phyloP scores from a whole-genome alignment of 805 yeast genomes.

The Kodamaea nitidulidarum region DNA sequence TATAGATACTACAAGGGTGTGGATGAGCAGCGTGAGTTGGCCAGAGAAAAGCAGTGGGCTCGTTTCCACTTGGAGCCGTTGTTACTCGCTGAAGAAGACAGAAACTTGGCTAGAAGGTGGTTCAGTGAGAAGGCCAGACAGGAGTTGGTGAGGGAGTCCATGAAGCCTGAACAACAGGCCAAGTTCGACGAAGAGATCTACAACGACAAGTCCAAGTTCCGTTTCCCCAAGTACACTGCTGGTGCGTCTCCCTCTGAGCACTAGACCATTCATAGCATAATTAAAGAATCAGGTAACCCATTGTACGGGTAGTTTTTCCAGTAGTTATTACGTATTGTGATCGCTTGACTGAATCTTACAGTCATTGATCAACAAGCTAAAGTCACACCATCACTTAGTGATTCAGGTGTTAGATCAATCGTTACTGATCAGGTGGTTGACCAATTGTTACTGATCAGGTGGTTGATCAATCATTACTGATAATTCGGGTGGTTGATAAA shows the following conservation, averaged over 20 bases:
- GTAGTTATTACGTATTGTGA: too few relatives aligned
- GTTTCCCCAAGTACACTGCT: conserved; percentile 41
- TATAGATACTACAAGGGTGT: conserved; percentile 62
- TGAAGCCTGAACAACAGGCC: conserved; percentile 36
- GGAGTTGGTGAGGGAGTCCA: conserved; percentile 43
- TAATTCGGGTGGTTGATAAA: too few relatives aligned
- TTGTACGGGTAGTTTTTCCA: background rate
- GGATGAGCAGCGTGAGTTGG: conserved; percentile 69
- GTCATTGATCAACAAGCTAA: too few relatives aligned
- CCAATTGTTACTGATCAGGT: too few relatives aligned
- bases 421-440: too few relatives aligned
- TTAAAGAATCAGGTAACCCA: background rate
- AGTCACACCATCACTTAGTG: too few relatives aligned
- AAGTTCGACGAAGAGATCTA: conserved; percentile 42
- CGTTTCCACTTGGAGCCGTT: conserved; percentile 69
- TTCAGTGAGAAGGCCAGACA: conserved; percentile 65
- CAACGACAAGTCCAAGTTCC: conserved; percentile 41
- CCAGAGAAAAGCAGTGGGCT: conserved; percentile 75
- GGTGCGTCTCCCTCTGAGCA: conserved; percentile 36
- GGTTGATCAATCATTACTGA: too few relatives aligned
- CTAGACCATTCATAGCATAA: conserved; percentile 3
- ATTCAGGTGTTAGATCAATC: too few relatives aligned
- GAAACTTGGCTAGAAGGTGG: conserved; percentile 70
- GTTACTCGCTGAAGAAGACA: conserved; percentile 76
- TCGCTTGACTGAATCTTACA: too few relatives aligned